Evolutionary conservation across 2,329 filamentous ascomycete species (phyloP).

Genomic region (Colletotrichum orchidophilum): DNA sequence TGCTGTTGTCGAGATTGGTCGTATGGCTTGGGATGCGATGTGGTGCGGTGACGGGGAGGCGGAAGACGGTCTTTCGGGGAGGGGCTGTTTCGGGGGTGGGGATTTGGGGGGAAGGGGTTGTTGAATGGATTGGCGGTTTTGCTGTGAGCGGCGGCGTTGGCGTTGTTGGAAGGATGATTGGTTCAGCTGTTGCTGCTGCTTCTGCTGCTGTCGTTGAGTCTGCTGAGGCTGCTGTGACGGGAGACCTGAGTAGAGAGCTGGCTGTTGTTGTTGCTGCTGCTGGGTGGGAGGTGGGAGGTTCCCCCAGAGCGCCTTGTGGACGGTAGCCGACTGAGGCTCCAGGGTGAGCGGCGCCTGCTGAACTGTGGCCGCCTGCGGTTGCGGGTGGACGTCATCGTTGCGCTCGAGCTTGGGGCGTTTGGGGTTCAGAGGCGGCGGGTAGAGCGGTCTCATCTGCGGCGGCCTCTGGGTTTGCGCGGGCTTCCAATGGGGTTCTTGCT

Average conservation of each 20-base stretch:
- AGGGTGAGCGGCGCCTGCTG: constrained; percentile 13
- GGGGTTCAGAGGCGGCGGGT: constrained; percentile 25
- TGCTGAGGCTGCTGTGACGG: constrained; percentile 37
- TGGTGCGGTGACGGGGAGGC: constrained; percentile 8
- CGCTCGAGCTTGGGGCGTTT: constrained; percentile 21
- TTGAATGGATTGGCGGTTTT: constrained; percentile 34
- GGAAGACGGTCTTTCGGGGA: constrained; percentile 8
- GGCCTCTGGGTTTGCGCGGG: constrained; percentile 6
- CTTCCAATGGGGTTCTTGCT: constrained; percentile 11
- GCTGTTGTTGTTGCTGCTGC: constrained; percentile 13
- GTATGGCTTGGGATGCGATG: constrained; percentile 12
- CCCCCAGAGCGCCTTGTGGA: constrained; percentile 28
- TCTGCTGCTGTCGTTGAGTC: constrained; percentile 21
- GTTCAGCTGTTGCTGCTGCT: constrained; percentile 28
- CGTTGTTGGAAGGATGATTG: constrained; percentile 34
- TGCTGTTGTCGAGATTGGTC: constrained; percentile 22
- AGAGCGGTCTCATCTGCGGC: constrained; percentile 29
- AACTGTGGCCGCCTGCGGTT: constrained; percentile 15
- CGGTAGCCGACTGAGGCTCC: constrained; percentile 24
- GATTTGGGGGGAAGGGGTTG: constrained; percentile 33
- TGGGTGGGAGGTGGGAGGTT: constrained; percentile 1
- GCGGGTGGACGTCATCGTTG: constrained; percentile 17
- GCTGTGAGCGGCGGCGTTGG: constrained; percentile 38
- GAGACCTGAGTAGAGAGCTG: constrained; percentile 29
- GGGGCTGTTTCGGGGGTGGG: constrained; percentile 20